Percentiles rank a stretch among this genome's conserved stretches.
Conservation (phyloP, 129 eudicot genomes). For the Flaveria ramosissima region DNA sequence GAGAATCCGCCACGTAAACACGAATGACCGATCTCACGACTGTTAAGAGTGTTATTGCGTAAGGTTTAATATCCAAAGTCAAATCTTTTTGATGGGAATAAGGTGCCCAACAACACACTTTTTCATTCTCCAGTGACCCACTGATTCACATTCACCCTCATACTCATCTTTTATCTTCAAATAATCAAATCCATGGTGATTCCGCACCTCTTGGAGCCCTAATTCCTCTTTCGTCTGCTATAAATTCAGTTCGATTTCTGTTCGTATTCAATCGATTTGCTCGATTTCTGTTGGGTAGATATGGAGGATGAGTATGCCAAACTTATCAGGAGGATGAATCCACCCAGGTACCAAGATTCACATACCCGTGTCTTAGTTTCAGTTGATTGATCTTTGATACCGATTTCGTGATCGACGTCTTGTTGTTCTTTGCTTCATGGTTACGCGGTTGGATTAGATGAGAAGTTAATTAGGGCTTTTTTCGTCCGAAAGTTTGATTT, state of each 20-base stretch:
- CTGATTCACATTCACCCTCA: not conserved
- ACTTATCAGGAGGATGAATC: slow-evolving; percentile 84
- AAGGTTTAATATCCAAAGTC: not conserved
- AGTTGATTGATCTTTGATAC: not conserved
- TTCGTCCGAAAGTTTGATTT: not conserved
- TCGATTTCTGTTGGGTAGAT: not conserved
- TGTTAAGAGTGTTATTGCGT: not conserved
- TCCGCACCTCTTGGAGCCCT: slow-evolving; percentile 25
- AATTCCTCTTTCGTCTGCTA: slow-evolving; percentile 21
- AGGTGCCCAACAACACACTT: not conserved
- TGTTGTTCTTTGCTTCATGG: too few species aligned
- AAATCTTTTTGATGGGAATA: not conserved
- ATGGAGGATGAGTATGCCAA: slow-evolving; percentile 92
- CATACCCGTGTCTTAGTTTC: not conserved
- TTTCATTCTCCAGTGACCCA: not conserved
- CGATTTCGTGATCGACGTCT: too few species aligned
- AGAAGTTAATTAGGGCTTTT: not conserved
- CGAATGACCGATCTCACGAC: not conserved
- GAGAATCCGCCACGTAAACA: not conserved
- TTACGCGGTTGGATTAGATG: too few species aligned
- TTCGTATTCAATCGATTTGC: not conserved
- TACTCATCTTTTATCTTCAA: not conserved
- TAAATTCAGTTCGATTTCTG: slow-evolving; percentile 14
- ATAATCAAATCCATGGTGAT: not conserved
- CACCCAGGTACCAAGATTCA: slow-evolving; percentile 61